Evolutionary conservation across 176 grass and related monocot genomes (phyloP).

Genomic region (Dendrocalamus sinicus): DNA sequence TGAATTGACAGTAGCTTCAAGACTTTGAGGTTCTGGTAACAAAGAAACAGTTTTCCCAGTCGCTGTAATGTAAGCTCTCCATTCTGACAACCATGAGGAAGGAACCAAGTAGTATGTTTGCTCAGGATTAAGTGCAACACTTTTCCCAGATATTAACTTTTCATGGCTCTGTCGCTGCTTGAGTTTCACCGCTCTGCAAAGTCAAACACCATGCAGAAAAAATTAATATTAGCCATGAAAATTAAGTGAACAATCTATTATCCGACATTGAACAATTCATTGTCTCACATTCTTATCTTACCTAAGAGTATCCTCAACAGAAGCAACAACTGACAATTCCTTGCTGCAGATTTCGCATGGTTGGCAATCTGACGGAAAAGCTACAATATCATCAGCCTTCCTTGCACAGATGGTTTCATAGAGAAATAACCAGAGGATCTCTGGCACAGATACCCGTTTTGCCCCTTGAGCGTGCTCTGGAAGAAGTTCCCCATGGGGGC

Average conservation of each 20-base stretch:
- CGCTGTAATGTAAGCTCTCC: conserved; percentile 88
- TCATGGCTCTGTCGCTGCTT: conserved; percentile 89
- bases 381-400: conserved; percentile 56
- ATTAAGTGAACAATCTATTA: conserved; percentile 40
- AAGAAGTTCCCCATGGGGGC: conserved; percentile 80
- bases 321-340: conserved; percentile 85
- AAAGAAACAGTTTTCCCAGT: conserved; percentile 92
- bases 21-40: conserved; percentile 67
- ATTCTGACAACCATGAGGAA: conserved; percentile 85
- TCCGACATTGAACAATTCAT: conserved; percentile 17
- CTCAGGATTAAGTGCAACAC: conserved; percentile 59
- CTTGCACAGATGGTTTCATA: conserved; percentile 51
- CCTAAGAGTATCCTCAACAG: conserved; percentile 85
- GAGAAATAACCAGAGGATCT: conserved; percentile 87
- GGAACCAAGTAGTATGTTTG: conserved; percentile 88
- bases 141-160: conserved; percentile 82
- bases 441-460: conserved; percentile 83
- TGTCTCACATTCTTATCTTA: conserved; percentile 46
- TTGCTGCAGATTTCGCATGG: conserved; percentile 73
- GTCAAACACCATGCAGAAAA: conserved; percentile 32
- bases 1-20: conserved; percentile 69
- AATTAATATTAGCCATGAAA: conserved; percentile 35
- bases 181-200: conserved; percentile 76
- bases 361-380: conserved; percentile 73
- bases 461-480: conserved; percentile 83